These are phyloP conservation scores for Flaveria brownii DNA, from an alignment of 129 eudicot species.

Conservation along the genomic window DNA sequence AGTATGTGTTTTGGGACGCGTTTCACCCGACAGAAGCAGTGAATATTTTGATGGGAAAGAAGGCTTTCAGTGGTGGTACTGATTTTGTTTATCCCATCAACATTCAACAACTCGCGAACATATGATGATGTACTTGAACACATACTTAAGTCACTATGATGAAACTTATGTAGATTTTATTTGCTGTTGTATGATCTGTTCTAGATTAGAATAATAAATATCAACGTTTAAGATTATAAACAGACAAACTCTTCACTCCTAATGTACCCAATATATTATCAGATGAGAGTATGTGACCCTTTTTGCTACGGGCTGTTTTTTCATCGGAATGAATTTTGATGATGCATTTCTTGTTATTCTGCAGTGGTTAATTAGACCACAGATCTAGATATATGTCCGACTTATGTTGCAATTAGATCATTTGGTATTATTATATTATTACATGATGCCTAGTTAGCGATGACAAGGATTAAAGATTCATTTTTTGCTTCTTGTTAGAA, in stretches of 20 bases:
- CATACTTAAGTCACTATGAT: not conserved
- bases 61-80: constrained; percentile 58
- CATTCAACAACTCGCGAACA: constrained; percentile 71
- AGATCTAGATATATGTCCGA: no score
- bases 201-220: constrained; percentile 5
- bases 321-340: no score
- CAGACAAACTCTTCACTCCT: not conserved
- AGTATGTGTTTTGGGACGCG: constrained; percentile 92
- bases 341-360: no score
- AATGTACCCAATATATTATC: not conserved
- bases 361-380: no score
- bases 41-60: constrained; percentile 64
- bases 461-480: no score
- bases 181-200: constrained; percentile 27
- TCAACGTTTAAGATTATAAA: not conserved
- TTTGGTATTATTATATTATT: no score
- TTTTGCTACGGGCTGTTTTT: not conserved
- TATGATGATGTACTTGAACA: constrained; percentile 29
- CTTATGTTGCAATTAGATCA: no score
- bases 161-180: constrained; percentile 13
- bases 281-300: not conserved
- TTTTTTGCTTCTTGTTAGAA: no score
- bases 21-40: constrained; percentile 91
- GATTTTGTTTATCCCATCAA: constrained; percentile 65
- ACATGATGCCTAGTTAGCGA: no score